Evolutionary conservation across 179 eudicot genomes (phyloP).

Genomic region (Pouteria campechiana): DNA sequence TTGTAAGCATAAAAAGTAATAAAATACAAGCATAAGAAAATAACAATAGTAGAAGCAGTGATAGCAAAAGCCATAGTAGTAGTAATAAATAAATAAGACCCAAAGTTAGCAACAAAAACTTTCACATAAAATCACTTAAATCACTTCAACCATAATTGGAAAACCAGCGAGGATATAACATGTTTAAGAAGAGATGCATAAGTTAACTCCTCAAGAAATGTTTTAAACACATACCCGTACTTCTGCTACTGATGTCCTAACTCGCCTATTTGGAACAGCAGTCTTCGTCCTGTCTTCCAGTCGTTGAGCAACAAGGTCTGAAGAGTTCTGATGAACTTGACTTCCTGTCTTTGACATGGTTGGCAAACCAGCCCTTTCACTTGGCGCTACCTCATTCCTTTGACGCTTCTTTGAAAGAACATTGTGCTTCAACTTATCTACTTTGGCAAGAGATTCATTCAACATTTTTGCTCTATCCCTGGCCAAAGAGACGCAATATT

Average conservation of each 20-base stretch:
- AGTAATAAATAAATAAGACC: neutral
- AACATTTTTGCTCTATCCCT: slow-evolving; percentile 63
- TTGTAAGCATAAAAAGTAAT: too few species aligned
- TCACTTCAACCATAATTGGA: neutral
- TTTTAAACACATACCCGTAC: slow-evolving; percentile 47
- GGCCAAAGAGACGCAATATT: slow-evolving; percentile 1
- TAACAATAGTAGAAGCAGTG: neutral
- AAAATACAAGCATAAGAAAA: too few species aligned
- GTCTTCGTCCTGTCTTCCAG: slow-evolving; percentile 66
- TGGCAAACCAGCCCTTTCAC: slow-evolving; percentile 55
- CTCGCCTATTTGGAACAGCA: slow-evolving; percentile 58
- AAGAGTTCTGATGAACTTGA: slow-evolving; percentile 48
- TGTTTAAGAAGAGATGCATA: neutral
- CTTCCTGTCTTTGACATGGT: slow-evolving; percentile 53
- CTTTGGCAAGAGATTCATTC: slow-evolving; percentile 47
- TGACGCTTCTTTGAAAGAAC: slow-evolving; percentile 49
- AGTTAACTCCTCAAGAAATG: too few species aligned
- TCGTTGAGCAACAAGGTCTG: slow-evolving; percentile 44
- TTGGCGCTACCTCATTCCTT: slow-evolving; percentile 23
- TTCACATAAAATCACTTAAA: neutral
- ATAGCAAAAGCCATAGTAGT: too few species aligned
- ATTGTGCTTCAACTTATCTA: slow-evolving; percentile 49
- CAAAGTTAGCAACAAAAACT: neutral
- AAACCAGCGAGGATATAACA: neutral
- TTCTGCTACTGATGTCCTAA: slow-evolving; percentile 77